phyloP scores from a whole-genome alignment of 495 filamentous ascomycete species.

The Penicillium nucicola region DNA sequence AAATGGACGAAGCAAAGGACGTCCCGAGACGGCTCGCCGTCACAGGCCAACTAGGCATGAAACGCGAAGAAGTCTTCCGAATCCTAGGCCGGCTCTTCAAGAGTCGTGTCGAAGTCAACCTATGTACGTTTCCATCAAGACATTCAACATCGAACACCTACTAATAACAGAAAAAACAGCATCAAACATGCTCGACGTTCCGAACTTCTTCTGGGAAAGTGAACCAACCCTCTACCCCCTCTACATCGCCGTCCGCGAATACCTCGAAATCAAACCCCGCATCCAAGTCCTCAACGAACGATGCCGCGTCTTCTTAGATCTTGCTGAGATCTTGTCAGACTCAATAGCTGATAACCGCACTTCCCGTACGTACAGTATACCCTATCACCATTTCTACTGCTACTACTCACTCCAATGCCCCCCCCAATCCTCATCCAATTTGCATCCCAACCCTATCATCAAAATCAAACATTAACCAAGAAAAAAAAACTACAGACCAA shows the following conservation, averaged over 20 bases:
- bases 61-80: conserved; percentile 83
- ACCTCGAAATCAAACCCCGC: conserved; percentile 93
- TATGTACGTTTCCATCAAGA: conserved; percentile 66
- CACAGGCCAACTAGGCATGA: conserved; percentile 89
- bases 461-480: neutral
- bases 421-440: too few species aligned
- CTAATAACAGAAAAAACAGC: conserved; percentile 55
- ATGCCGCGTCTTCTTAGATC: conserved; percentile 92
- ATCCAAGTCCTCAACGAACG: conserved; percentile 96
- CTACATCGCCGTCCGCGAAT: conserved; percentile 92
- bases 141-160: neutral
- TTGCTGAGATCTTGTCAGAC: conserved; percentile 92
- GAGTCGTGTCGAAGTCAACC: conserved; percentile 92
- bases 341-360: conserved; percentile 91
- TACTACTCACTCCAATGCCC: too few species aligned
- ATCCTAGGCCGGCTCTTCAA: conserved; percentile 90
- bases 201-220: conserved; percentile 98
- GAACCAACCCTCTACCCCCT: conserved; percentile 94
- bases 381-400: too few species aligned
- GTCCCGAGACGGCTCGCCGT: conserved; percentile 84
- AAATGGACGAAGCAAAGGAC: conserved; percentile 89
- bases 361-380: conserved; percentile 65
- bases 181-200: conserved; percentile 94
- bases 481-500: conserved; percentile 44
- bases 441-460: neutral